Percentiles rank a stretch among this genome's conserved stretches.
Evolutionary conservation across 2,329 filamentous ascomycete species (phyloP).

Genomic region (Seiridium cupressi): DNA sequence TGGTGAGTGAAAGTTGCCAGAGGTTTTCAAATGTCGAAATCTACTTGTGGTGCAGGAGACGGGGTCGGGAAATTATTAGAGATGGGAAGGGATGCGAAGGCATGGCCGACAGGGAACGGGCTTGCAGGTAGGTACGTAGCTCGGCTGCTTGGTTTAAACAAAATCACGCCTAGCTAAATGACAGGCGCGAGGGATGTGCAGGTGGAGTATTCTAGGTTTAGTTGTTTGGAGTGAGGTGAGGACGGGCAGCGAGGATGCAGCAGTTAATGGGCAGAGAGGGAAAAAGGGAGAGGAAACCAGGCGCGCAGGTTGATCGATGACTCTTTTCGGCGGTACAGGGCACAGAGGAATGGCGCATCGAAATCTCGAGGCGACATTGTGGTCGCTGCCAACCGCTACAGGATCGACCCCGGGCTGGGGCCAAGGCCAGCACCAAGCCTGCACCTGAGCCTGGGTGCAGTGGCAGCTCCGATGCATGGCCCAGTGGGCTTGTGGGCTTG

Average conservation of each 20-base stretch:
- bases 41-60: slow-evolving; percentile 18
- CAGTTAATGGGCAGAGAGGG: not conserved
- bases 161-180: slow-evolving; percentile 3
- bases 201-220: slow-evolving; percentile 3
- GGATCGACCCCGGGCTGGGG: not conserved
- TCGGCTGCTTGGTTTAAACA: slow-evolving; percentile 7
- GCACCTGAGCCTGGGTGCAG: too few species aligned
- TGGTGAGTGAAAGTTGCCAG: slow-evolving; percentile 1
- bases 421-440: too few species aligned
- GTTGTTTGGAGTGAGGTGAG: not conserved
- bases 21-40: slow-evolving; percentile 6
- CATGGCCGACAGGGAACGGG: slow-evolving; percentile 23
- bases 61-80: slow-evolving; percentile 29
- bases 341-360: slow-evolving; percentile 7
- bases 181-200: slow-evolving; percentile 5
- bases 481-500: too few species aligned
- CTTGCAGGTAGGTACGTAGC: slow-evolving; percentile 14
- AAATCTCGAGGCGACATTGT: slow-evolving; percentile 4
- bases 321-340: slow-evolving; percentile 10
- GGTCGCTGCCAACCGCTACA: slow-evolving; percentile 5
- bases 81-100: slow-evolving; percentile 24
- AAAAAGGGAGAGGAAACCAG: slow-evolving; percentile 6
- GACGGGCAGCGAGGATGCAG: not conserved
- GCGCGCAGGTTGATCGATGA: slow-evolving; percentile 13
- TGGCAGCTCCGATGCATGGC: too few species aligned